Conservation (phyloP, 352 stramenopile species). For the Phytophthora crassamura region DNA sequence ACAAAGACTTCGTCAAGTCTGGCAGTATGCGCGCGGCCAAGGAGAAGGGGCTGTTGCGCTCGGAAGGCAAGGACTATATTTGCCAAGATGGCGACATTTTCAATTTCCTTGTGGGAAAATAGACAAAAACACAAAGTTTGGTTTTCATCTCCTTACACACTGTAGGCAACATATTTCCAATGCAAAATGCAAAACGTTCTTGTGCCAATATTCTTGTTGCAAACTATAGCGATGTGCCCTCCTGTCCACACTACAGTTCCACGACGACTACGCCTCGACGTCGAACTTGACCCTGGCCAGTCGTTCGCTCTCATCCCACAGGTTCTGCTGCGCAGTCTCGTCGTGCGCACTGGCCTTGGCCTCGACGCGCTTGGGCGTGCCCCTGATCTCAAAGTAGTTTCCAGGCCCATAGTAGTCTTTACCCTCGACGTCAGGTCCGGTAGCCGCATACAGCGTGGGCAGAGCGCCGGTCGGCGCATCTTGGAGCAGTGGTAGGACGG, state of each 20-base stretch:
- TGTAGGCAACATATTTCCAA: background rate
- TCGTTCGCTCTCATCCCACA: slow-evolving; percentile 41
- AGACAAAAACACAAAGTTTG: slow-evolving; percentile 19
- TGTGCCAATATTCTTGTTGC: too few relatives aligned
- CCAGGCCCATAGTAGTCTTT: slow-evolving; percentile 55
- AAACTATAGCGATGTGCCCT: background rate
- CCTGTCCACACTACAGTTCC: background rate
- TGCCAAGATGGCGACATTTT: slow-evolving; percentile 99
- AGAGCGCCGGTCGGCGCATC: slow-evolving; percentile 38
- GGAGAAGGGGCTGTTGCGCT: slow-evolving; percentile 92
- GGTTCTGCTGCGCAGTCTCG: slow-evolving; percentile 13
- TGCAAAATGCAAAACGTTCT: background rate
- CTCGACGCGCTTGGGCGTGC: slow-evolving; percentile 38
- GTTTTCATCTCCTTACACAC: background rate
- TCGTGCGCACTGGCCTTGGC: slow-evolving; percentile 17
- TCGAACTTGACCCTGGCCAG: slow-evolving; percentile 35
- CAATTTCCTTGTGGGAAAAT: slow-evolving; percentile 93
- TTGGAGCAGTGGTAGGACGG: slow-evolving; percentile 13
- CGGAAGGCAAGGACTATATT: slow-evolving; percentile 99
- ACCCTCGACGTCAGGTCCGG: slow-evolving; percentile 31
- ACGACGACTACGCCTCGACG: slow-evolving; percentile 5
- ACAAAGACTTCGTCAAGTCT: slow-evolving; percentile 95
- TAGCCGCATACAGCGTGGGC: slow-evolving; percentile 53
- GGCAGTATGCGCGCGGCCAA: slow-evolving; percentile 96
- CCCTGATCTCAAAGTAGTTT: slow-evolving; percentile 41